Base-by-base conservation (phyloP, 306 rosid species). In the Crotalaria pallida region DNA sequence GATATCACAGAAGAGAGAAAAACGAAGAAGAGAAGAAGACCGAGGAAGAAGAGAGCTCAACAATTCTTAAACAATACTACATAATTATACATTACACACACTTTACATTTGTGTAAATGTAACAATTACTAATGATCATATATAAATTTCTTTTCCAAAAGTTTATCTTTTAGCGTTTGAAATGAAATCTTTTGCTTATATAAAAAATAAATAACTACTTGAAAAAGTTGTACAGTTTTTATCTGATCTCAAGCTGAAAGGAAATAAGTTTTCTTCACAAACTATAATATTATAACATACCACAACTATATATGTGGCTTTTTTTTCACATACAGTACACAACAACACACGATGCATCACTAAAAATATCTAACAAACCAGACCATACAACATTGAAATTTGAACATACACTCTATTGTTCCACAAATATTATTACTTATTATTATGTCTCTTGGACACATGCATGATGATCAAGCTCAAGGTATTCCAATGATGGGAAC, bases 401-500 rank as follows among this genome's bases (percentile, higher is more conserved):
- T 31, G 67, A 63, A 44, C 41, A 27, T 22, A 77, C 8, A 52
- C 21, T 12, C 72, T 71, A 78, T 24, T 63, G 52, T 13, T 63
- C 36, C 38, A 59, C 47, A 31, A 26, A 34, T 10, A 22, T 29
- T 67, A 79, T 58, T 59, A 73, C 47, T 24, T 26, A 74, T 36
- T 61, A n/a, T 6, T 26, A 45, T 26, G 3, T 56, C 49, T 41
- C 68, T 4, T 12, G 15, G 34, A 55, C 26, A 71, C 63, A 67
- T 44, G 31, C 1, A n/a, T n/a, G n/a, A n/a, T n/a, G n/a, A n/a
- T 31, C 36, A 31, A 31, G 36, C 34, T 81, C 77, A 92, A 19
- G 98, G 98, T 41, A 94, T 84, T 71, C 99, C 99, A 52, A 88
- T 90, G 59, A 94, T 94, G 26, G 99, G 97, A 68, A 90, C 0